A percentile compares a stretch with the other conserved stretches of the same genome.
Conservation (phyloP, 164 flowering plant genomes). For the Magnolia officinalis region DNA sequence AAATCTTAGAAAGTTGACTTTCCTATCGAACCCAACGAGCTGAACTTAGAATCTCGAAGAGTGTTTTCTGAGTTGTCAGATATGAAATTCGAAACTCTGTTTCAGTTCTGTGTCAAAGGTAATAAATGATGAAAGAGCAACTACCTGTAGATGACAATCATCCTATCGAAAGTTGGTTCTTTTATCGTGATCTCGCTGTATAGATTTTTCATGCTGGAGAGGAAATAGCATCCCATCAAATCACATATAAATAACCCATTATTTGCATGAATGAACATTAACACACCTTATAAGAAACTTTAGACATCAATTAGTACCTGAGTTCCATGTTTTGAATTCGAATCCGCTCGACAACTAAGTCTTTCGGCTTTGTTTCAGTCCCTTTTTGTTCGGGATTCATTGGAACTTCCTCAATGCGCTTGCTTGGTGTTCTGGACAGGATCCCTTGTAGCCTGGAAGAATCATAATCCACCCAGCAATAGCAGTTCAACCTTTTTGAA, state of each 20-base stretch:
- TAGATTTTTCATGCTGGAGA: constrained; percentile 52
- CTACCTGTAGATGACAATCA: constrained; percentile 92
- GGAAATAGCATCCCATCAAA: constrained; percentile 13
- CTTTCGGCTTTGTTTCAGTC: constrained; percentile 42
- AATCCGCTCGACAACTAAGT: constrained; percentile 65
- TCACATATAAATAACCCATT: not conserved
- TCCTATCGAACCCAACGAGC: no score
- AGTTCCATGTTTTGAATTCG: constrained; percentile 82
- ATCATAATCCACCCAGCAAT: constrained; percentile 20
- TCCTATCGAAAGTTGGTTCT: constrained; percentile 96
- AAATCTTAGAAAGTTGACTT: no score
- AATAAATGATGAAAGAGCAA: not conserved
- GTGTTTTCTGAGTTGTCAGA: no score
- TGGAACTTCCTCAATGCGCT: constrained; percentile 35
- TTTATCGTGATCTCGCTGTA: constrained; percentile 71
- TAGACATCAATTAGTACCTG: constrained; percentile 39
- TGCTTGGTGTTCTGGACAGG: constrained; percentile 39
- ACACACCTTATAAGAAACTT: not conserved
- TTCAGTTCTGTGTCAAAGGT: not conserved
- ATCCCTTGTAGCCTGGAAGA: constrained; percentile 50
- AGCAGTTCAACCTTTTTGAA: not conserved
- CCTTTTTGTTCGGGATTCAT: constrained; percentile 64
- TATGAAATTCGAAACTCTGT: no score
- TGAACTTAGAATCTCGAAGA: no score
- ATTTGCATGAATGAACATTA: not conserved